phyloP scores from a whole-genome alignment of 23 red algal species.

The Chondrus crispus region DNA sequence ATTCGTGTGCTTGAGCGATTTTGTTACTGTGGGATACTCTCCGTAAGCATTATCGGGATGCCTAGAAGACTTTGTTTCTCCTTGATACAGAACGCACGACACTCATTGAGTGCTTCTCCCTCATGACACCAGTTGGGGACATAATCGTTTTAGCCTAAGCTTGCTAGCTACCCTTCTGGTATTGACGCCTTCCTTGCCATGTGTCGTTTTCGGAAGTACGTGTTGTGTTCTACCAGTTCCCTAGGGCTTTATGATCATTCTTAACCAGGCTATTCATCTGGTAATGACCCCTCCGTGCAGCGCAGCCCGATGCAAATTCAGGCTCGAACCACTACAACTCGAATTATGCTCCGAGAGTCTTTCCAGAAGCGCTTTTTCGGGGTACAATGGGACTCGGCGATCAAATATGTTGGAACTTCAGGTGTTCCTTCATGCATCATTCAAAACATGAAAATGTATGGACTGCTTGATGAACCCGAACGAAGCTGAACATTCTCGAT shows the following conservation, averaged over 20 bases:
- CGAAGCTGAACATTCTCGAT: background rate
- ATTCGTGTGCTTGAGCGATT: background rate
- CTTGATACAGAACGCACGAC: background rate
- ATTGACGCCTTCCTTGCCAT: conserved; percentile 2
- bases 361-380: background rate
- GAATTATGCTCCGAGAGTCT: background rate
- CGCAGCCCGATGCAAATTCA: no score
- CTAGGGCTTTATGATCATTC: no score
- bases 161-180: background rate
- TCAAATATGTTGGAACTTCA: conserved; percentile 16
- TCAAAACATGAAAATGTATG: background rate
- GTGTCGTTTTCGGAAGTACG: background rate
- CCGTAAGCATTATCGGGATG: background rate
- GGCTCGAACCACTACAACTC: background rate
- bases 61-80: background rate
- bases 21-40: background rate
- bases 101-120: background rate
- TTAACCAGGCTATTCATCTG: no score
- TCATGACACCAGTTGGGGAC: background rate
- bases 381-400: conserved; percentile 6
- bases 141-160: background rate
- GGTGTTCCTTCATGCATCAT: conserved; percentile 15
- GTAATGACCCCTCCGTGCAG: no score
- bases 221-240: no score
- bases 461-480: background rate